Base-by-base conservation (phyloP, 768 basidiomycete genomes). In the Tulasnella sp. region DNA sequence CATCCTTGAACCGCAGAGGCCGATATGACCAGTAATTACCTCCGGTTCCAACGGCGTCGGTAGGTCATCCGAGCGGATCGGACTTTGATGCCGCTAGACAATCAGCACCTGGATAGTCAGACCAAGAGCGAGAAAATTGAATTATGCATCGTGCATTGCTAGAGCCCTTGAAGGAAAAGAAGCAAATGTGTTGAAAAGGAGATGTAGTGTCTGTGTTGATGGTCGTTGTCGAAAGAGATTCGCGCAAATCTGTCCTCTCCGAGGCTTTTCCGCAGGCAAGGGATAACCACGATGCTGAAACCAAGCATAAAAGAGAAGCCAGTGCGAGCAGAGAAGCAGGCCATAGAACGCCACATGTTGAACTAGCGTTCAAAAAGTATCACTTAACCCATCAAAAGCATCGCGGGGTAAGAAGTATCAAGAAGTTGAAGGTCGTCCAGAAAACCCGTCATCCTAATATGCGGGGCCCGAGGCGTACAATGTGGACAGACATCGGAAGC, bases 231-330 rank as follows among this genome's bases (percentile, higher is more conserved):
- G 65, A 93, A 93, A 0, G 88, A 90, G 19, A 90, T 89, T 23
- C 93, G 69, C 2, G 93, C 90, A 58, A 93, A 77, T 2, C 88
- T 90, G 92, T 72, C 64, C 76, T 77, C 27, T 71, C 68, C 67
- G 63, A 89, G 73, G 8, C 79, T 75, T 27, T 71, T 68, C 60
- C 85, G 78, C 70, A 90, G 88, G 72, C 88, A 82, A 49, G 91
- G 91, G 69, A 89, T 90, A 10, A 87, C 71, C 30, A 79, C 84
- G 69, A 94, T 92, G 69, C 93, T 90, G 62, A 93, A 84, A 68
- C 94, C 92, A 53, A 93, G 81, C 84, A 92, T 86, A 83, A 93
- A 86, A 60, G 92, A 80, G 65, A 81, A 88, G 64, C 86, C 80
- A 7, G 91, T 91, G 13, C 88, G 79, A 3, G 89, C 84, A 66